Evolutionary conservation across 2,329 filamentous ascomycete species (phyloP).

Genomic region (Calonectria leucothoes): DNA sequence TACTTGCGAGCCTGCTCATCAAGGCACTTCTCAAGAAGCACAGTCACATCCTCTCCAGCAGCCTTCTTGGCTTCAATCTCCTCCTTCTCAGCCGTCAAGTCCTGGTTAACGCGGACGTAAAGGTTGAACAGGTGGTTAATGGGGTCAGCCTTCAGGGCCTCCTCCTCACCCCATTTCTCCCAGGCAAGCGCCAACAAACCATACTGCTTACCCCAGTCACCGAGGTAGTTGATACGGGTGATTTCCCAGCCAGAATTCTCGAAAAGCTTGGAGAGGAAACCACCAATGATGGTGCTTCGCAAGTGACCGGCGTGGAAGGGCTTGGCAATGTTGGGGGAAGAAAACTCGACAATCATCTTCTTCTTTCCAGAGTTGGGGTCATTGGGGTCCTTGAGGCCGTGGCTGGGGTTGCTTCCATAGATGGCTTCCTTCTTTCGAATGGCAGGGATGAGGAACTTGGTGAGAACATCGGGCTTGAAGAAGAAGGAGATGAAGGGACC

Average conservation of each 20-base stretch:
- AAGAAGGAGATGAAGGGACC: constrained; percentile 83
- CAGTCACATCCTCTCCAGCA: constrained; percentile 61
- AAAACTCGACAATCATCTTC: constrained; percentile 82
- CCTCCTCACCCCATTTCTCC: constrained; percentile 79
- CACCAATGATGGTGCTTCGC: constrained; percentile 82
- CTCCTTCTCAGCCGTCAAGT: constrained; percentile 75
- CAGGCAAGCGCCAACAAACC: constrained; percentile 72
- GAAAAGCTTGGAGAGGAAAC: constrained; percentile 80
- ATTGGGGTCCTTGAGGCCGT: constrained; percentile 70
- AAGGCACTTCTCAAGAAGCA: constrained; percentile 65
- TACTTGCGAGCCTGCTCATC: constrained; percentile 82
- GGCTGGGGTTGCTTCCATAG: constrained; percentile 65
- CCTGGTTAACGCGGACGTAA: constrained; percentile 81
- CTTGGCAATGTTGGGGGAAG: constrained; percentile 88
- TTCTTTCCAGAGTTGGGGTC: constrained; percentile 72
- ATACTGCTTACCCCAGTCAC: constrained; percentile 46
- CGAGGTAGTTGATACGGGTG: constrained; percentile 71
- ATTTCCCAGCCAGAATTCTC: constrained; percentile 80
- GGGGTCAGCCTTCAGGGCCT: constrained; percentile 76
- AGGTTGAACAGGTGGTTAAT: constrained; percentile 87
- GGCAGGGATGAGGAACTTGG: constrained; percentile 74
- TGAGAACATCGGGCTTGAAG: constrained; percentile 77
- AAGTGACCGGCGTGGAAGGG: constrained; percentile 85
- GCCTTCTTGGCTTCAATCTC: constrained; percentile 68
- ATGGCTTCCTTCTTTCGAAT: constrained; percentile 70